A percentile compares a stretch with the other conserved stretches of the same genome.
These are phyloP conservation scores for Trebouxia sp. DNA, from an alignment of 139 green algal species.

Conservation along the genomic window DNA sequence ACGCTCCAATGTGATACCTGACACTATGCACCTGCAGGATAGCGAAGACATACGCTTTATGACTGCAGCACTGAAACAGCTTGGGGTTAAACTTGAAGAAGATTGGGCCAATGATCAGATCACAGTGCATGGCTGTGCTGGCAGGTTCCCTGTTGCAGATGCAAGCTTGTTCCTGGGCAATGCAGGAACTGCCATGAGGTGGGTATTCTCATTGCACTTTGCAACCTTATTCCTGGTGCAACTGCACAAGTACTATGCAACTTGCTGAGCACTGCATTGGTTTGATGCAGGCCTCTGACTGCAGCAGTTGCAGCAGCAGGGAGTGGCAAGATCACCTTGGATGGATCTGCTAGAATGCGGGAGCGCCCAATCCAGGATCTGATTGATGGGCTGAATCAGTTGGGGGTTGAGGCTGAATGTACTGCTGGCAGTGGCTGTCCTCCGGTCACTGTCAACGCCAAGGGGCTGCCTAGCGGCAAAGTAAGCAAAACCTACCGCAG, in stretches of 20 bases:
- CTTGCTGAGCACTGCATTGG: not conserved
- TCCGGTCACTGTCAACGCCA: conserved; percentile 83
- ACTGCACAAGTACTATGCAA: not conserved
- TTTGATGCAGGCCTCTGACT: conserved; percentile 76
- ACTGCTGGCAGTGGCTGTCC: conserved; percentile 95
- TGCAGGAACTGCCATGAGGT: conserved; percentile 96
- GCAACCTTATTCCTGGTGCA: not conserved
- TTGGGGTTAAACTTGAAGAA: conserved; percentile 88
- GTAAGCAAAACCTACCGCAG: conserved; percentile 45
- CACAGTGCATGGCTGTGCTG: conserved; percentile 83
- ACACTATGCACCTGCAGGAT: conserved; percentile 56
- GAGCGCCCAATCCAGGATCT: conserved; percentile 94
- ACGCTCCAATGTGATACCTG: not conserved
- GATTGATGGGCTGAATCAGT: conserved; percentile 89
- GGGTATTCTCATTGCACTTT: not conserved
- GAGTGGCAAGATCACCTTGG: conserved; percentile 83
- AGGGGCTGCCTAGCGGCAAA: conserved; percentile 83
- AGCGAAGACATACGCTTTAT: conserved; percentile 97
- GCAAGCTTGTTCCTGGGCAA: conserved; percentile 96
- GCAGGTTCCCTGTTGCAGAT: conserved; percentile 72
- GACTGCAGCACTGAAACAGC: conserved; percentile 83
- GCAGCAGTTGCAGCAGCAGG: conserved; percentile 95
- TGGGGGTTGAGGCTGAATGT: conserved; percentile 92
- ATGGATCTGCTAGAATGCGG: conserved; percentile 91
- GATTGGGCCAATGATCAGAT: conserved; percentile 71